Percentiles rank a stretch among this genome's conserved stretches.
These are phyloP conservation scores for Neurospora sp. DNA, from an alignment of 495 filamentous ascomycete genomes.

Conservation along the genomic window DNA sequence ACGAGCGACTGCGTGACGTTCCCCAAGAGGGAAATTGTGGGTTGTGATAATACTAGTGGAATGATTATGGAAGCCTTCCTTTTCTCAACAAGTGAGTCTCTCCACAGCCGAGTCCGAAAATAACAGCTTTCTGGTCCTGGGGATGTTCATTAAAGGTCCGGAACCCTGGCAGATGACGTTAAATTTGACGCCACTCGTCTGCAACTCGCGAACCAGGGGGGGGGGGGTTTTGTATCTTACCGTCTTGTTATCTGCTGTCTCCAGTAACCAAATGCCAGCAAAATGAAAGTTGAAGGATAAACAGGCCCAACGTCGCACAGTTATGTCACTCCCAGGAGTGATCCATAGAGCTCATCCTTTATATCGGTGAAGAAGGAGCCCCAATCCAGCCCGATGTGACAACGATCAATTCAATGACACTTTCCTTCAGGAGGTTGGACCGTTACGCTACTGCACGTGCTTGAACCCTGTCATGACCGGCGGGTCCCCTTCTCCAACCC, in stretches of 20 bases:
- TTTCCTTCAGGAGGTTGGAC: neutral
- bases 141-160: neutral
- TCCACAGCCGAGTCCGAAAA: neutral
- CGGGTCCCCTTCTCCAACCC: neutral
- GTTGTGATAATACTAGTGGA: neutral
- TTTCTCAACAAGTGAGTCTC: neutral
- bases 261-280: neutral
- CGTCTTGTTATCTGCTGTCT: neutral
- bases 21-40: neutral
- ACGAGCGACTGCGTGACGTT: neutral
- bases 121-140: neutral
- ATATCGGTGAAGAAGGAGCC: neutral
- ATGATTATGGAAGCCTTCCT: neutral
- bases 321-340: neutral
- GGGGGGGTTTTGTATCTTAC: neutral
- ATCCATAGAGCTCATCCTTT: neutral
- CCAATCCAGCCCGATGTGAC: neutral
- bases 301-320: neutral
- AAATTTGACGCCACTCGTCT: constrained; percentile 2
- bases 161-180: constrained; percentile 2
- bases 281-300: neutral
- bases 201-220: neutral
- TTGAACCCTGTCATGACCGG: neutral
- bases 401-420: too few relatives aligned
- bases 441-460: neutral